Base-by-base conservation (phyloP, 2,329 filamentous ascomycete species). In the Stagonosporopsis vannaccii region DNA sequence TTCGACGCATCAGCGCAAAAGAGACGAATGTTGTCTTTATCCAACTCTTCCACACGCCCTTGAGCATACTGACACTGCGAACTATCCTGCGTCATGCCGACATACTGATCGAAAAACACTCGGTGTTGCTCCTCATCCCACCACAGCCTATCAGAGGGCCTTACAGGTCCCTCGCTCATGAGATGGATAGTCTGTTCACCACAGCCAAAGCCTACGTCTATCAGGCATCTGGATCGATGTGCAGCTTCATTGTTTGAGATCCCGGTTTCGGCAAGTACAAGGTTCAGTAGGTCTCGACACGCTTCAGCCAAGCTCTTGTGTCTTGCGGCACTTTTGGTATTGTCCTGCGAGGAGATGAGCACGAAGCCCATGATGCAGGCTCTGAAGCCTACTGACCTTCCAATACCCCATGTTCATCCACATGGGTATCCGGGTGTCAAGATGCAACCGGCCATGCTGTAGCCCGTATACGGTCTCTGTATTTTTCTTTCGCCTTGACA, bases 331-430 rank as follows among this genome's bases (percentile, higher is more conserved):
- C 35, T 8, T 7, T 17, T 20, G 6, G 17, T 11, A 23, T 36
- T 42, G 13, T 8, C 8, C 42, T 48, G 12, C 3, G 7, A 4
- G 25, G 5, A 1, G 9, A 1, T 54, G 9, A 54, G 37, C 19
- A 4, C 13, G 1, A 17, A 32, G 9, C 4, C 6, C 15, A 8
- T 12, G 17, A 7, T 6, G 3, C 13, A 11, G 26, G 3, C 20
- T n/a, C n/a, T 1, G n/a, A 6, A 12, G 9, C 1, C 11, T 9
- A 22, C 41, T 42, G 6, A 75, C 81, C 67, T 79, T 81, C 85
- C 84, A 87, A 57, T 83, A 86, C 0, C 84, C 85, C 73, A 87
- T 80, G 53, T 86, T 87, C 83, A 87, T 87, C 84, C 85, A 87
- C 83, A 86, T 84, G n/a, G 77, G 78, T 4, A 61, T 58, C 1